phyloP scores from a whole-genome alignment of 257 asterid species.

The Solanum virginianum region DNA sequence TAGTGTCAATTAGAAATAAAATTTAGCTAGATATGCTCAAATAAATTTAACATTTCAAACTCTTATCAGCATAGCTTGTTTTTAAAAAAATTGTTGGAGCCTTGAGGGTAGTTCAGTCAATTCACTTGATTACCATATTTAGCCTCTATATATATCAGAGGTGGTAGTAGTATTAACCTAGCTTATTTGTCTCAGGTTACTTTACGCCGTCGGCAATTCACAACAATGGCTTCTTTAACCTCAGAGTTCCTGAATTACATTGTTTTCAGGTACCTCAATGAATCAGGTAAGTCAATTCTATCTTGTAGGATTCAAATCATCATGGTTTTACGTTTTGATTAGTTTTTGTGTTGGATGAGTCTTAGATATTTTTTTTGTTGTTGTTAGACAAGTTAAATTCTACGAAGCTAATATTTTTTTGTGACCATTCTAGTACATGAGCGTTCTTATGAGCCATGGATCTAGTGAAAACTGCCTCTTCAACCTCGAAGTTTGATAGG shows the following conservation, averaged over 20 bases:
- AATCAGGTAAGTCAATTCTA: slow-evolving; percentile 43
- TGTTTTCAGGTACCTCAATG: slow-evolving; percentile 73
- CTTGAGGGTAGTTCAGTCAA: background rate
- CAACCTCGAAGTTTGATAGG: background rate
- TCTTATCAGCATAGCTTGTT: background rate
- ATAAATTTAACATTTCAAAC: background rate
- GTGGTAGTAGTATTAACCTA: background rate
- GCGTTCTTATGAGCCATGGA: background rate
- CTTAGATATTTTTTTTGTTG: background rate
- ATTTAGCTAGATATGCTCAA: background rate
- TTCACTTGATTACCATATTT: background rate
- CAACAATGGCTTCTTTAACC: slow-evolving; percentile 5
- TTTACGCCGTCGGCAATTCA: background rate
- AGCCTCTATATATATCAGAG: background rate
- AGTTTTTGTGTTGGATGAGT: too few species aligned
- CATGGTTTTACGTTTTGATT: background rate
- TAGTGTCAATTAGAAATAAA: too few species aligned
- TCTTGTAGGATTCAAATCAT: background rate
- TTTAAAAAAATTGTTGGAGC: background rate
- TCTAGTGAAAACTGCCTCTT: background rate
- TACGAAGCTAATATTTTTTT: background rate
- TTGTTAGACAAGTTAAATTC: background rate
- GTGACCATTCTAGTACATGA: background rate
- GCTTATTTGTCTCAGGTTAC: background rate
- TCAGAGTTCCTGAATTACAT: slow-evolving; percentile 68